Base-by-base conservation (phyloP, 371 early-diverging fungal genomes). In the Chytridium lagenaria region DNA sequence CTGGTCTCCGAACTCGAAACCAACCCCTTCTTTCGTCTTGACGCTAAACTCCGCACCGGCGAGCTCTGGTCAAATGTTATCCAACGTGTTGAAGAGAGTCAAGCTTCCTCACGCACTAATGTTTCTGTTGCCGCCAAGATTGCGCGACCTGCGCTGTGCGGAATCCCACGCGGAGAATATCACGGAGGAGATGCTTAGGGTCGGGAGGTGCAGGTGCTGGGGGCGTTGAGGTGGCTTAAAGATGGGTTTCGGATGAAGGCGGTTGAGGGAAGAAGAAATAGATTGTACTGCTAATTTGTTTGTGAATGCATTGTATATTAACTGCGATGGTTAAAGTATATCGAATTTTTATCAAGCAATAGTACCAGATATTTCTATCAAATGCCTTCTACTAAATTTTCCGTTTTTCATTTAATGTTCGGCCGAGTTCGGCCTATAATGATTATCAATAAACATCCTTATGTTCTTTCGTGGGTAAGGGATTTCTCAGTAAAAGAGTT, bases 121-220 rank as follows among this genome's bases (percentile, higher is more conserved):
- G 67, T 37, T 19, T 10, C 67, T 37, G 44, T 28, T 16, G 49
- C 44, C 49, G 67, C 28, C 26, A 64, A 22, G 51, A 49, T 1
- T 30, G 59, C 23, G 15, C 7, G 40, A 26, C 55, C 55, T 52
- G 55, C 55, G 12, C 55, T 2, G 19, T 61, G 5, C 16, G 49
- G 37, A 59, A 59, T 1, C 44, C 30, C 22, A n/a, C 44, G 49
- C 7, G 50, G 34, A 30, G 37, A 22, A n/a, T 5, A 31, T 63
- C 34, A 64, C 40, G 31, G 50, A 2, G 30, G 3, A 50, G 30
- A 51, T 34, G 49, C n/a, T 23, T 49, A 65, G 40, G 7, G 65
- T 31, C 12, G 71, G 64, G 71, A 63, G 50, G 66, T 33, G 2
- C 64, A 71, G 61, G 51, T 71, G 7, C 44, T 71, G 71, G 39